These are phyloP conservation scores for Paraphaeosphaeria minitans DNA, from an alignment of 2,329 filamentous ascomycete genomes.

Conservation along the genomic window DNA sequence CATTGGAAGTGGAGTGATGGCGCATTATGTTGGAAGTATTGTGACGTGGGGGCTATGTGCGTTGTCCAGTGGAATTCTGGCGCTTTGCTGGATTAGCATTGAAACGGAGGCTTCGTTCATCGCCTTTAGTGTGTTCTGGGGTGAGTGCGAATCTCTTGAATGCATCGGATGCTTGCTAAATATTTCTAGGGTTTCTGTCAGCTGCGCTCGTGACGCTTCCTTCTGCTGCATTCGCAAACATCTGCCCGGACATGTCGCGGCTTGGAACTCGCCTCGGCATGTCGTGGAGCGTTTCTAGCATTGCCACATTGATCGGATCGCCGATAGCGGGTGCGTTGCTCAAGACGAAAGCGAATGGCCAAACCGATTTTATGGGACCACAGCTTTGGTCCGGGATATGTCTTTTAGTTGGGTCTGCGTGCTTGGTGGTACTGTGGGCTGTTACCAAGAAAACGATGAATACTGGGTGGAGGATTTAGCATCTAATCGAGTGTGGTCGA, in stretches of 20 bases:
- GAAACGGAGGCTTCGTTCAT: conserved; percentile 34
- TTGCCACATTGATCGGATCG: conserved; percentile 43
- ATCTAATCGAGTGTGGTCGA: background rate
- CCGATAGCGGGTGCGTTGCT: conserved; percentile 45
- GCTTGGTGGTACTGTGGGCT: conserved; percentile 34
- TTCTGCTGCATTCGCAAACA: conserved; percentile 43
- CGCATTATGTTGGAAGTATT: conserved; percentile 41
- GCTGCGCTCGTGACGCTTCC: conserved; percentile 46
- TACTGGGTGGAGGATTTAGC: conserved; percentile 39
- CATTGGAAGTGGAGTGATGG: conserved; percentile 33
- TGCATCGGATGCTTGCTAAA: background rate
- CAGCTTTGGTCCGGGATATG: conserved; percentile 45
- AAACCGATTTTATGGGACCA: conserved; percentile 36
- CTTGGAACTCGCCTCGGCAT: conserved; percentile 45
- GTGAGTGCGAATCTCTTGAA: conserved; percentile 22
- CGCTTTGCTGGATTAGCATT: conserved; percentile 41
- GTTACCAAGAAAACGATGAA: conserved; percentile 29
- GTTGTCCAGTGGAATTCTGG: conserved; percentile 33
- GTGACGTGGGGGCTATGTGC: conserved; percentile 43
- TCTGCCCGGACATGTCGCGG: conserved; percentile 43
- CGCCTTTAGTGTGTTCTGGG: conserved; percentile 45
- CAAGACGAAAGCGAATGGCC: conserved; percentile 25
- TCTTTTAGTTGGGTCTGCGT: conserved; percentile 36
- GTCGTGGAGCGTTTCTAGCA: conserved; percentile 44
- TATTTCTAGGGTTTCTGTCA: conserved; percentile 42